Percentiles rank a stretch among this genome's conserved stretches.
phyloP scores from a whole-genome alignment of 495 filamentous ascomycete genomes.

The Aspergillus coremiiformis region DNA sequence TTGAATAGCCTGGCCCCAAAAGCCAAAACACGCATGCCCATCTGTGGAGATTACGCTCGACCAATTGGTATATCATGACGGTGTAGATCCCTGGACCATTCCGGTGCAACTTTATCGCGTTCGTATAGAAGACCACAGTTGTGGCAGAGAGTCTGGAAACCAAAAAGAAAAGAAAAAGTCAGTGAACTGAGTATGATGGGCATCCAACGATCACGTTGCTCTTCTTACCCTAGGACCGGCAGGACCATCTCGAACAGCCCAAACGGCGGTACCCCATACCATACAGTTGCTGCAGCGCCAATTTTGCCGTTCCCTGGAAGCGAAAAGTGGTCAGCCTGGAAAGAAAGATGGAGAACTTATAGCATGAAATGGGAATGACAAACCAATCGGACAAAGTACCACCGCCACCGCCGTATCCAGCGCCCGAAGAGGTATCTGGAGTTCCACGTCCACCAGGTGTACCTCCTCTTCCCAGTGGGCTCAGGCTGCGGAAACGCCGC shows the following conservation, averaged over 20 bases:
- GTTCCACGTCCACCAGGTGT: conserved; percentile 69
- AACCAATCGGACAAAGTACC: conserved; percentile 66
- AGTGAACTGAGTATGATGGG: not conserved
- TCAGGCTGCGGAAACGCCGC: conserved; percentile 81
- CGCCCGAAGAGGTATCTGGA: conserved; percentile 60
- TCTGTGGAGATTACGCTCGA: conserved; percentile 13
- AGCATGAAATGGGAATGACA: conserved; percentile 4
- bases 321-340: conserved; percentile 7
- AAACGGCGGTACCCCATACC: conserved; percentile 82
- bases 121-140: conserved; percentile 90
- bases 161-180: not conserved
- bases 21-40: not conserved
- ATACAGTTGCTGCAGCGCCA: conserved; percentile 92
- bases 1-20: not conserved
- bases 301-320: conserved; percentile 59
- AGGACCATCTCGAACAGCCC: conserved; percentile 91
- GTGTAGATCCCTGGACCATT: conserved; percentile 77
- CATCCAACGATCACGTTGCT: not conserved
- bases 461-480: conserved; percentile 58
- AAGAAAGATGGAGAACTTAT: not conserved
- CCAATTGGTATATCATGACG: conserved; percentile 44
- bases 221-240: conserved; percentile 69
- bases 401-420: conserved; percentile 58
- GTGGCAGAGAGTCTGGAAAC: conserved; percentile 72
- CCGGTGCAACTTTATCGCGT: conserved; percentile 74